These are phyloP conservation scores for Fusarium nygamai DNA, from an alignment of 2,329 filamentous ascomycete species.

Conservation along the genomic window DNA sequence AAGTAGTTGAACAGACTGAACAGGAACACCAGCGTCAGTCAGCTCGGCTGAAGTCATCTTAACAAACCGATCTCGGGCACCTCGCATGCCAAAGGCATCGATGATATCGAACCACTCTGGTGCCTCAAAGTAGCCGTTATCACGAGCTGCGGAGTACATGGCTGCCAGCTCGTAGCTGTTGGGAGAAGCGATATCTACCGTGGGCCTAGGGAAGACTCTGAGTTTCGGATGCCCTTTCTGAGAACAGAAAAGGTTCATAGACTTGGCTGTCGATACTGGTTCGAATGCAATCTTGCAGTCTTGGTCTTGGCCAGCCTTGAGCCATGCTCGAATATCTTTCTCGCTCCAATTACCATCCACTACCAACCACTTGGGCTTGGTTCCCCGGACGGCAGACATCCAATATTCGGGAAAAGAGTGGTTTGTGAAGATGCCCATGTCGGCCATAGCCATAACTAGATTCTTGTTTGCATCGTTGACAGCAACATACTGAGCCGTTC, in stretches of 20 bases:
- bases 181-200: conserved; percentile 81
- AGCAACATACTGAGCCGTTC: conserved; percentile 91
- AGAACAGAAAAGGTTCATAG: conserved; percentile 71
- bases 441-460: conserved; percentile 91
- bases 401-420: conserved; percentile 65
- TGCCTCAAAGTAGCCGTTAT: conserved; percentile 73
- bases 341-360: conserved; percentile 89
- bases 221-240: conserved; percentile 52
- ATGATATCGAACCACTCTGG: conserved; percentile 82
- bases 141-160: conserved; percentile 78
- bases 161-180: conserved; percentile 84
- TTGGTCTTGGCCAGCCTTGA: conserved; percentile 66
- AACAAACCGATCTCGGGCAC: conserved; percentile 77
- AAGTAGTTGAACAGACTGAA: conserved; percentile 84
- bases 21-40: conserved; percentile 83
- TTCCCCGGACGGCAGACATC: conserved; percentile 65
- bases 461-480: conserved; percentile 87
- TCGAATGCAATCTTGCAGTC: conserved; percentile 78
- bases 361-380: conserved; percentile 78
- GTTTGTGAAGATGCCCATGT: conserved; percentile 85
- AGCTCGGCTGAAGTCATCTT: conserved; percentile 72
- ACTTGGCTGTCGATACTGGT: conserved; percentile 87
- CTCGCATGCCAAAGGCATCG: conserved; percentile 79
- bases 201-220: conserved; percentile 66
- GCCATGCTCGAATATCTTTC: conserved; percentile 72